These are phyloP conservation scores for Coemansia sp. DNA, from an alignment of 192 early-diverging fungal genomes.

Conservation along the genomic window DNA sequence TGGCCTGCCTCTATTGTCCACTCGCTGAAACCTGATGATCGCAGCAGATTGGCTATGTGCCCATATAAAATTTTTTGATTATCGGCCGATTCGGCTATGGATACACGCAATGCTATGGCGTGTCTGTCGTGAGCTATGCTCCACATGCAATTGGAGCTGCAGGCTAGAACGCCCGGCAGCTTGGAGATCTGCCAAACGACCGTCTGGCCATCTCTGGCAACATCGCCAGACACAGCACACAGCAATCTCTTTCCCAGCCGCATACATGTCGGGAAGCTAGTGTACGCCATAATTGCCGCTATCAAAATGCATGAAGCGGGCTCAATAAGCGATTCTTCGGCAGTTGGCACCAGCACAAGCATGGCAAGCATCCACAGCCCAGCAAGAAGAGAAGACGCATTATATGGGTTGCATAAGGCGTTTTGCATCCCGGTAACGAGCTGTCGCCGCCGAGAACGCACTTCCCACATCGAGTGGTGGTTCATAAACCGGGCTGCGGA, in stretches of 20 bases:
- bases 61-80: constrained; percentile 2
- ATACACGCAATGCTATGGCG: constrained; percentile 20
- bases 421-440: constrained; percentile 21
- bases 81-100: neutral
- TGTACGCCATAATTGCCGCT: constrained; percentile 25
- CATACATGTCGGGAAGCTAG: constrained; percentile 29
- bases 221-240: constrained; percentile 11
- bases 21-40: constrained; percentile 8
- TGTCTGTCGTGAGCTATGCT: constrained; percentile 11
- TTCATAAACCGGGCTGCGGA: constrained; percentile 34
- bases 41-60: constrained; percentile 22
- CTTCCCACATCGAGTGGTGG: constrained; percentile 34
- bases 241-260: constrained; percentile 25
- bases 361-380: constrained; percentile 25
- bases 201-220: neutral
- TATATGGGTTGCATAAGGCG: constrained; percentile 31
- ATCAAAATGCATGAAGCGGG: constrained; percentile 33
- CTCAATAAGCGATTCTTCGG: constrained; percentile 31
- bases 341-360: constrained; percentile 18
- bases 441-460: constrained; percentile 10
- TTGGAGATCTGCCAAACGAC: constrained; percentile 17
- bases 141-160: constrained; percentile 29
- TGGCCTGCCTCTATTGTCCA: constrained; percentile 23
- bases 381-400: constrained; percentile 28
- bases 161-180: constrained; percentile 28